These are phyloP conservation scores for Rosa persica DNA, from an alignment of 306 rosid species.

Conservation along the genomic window DNA sequence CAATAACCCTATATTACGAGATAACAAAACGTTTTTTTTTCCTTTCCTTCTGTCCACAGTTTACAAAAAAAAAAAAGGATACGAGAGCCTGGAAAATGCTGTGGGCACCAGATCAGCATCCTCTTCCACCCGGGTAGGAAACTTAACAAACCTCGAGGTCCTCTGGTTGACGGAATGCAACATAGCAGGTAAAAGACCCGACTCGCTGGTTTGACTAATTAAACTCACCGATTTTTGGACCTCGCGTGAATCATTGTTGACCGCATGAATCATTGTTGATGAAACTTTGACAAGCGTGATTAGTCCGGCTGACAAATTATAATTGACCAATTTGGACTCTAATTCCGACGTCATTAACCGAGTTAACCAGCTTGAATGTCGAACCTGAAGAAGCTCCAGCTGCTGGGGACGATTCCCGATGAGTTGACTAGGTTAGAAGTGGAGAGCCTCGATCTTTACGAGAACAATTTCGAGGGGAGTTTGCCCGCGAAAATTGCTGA, in stretches of 20 bases:
- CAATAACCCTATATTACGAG: too few species aligned
- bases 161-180: conserved; percentile 69
- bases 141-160: conserved; percentile 54
- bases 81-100: too few species aligned
- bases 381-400: conserved; percentile 55
- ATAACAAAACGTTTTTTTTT: too few species aligned
- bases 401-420: conserved; percentile 58
- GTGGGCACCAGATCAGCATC: too few species aligned
- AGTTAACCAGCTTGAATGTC: conserved; percentile 49
- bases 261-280: conserved; percentile 23
- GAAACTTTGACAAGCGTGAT: too few species aligned
- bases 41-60: too few species aligned
- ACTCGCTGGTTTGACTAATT: conserved; percentile 49
- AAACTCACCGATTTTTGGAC: conserved; percentile 54
- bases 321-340: neutral
- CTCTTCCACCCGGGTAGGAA: conserved; percentile 59
- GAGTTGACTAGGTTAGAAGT: conserved; percentile 57
- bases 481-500: conserved; percentile 58
- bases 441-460: conserved; percentile 69
- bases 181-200: conserved; percentile 64
- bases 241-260: conserved; percentile 36
- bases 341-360: conserved; percentile 53
- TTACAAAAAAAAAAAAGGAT: too few species aligned
- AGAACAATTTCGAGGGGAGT: conserved; percentile 60
- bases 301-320: too few species aligned